Conservation (phyloP, 306 rosid genomes). For the Cyclanthera cordifolia region DNA sequence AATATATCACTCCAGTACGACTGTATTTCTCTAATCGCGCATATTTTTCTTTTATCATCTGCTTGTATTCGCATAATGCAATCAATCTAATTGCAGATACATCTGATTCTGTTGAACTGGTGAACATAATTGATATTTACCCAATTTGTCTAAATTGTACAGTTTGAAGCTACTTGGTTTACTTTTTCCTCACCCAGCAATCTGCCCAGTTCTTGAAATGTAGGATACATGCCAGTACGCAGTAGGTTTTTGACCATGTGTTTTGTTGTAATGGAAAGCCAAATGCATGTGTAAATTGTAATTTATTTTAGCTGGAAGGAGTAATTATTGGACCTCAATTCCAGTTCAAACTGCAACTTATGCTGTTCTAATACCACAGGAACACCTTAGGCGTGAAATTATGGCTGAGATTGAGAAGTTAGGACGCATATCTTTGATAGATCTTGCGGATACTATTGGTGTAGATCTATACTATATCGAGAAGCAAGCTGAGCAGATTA, state of each 20-base stretch:
- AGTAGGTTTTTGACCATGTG: background rate
- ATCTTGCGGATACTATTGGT: conserved; percentile 68
- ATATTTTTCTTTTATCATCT: background rate
- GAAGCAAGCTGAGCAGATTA: conserved; percentile 57
- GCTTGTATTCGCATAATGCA: background rate
- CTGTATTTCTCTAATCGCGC: conserved; percentile 13
- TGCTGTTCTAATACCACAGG: conserved; percentile 29
- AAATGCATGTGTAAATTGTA: background rate
- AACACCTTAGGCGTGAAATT: conserved; percentile 78
- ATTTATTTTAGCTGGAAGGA: background rate
- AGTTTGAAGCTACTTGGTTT: conserved; percentile 1
- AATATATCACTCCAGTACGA: conserved; percentile 82
- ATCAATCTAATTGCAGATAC: background rate
- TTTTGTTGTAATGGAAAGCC: conserved; percentile 1
- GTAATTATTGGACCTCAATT: background rate
- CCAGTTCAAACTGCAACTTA: background rate
- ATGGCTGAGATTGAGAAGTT: conserved; percentile 50
- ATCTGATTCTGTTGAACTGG: conserved; percentile 1
- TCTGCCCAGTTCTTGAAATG: background rate
- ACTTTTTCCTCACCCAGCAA: background rate
- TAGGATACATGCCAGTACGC: background rate
- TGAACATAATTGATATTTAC: background rate
- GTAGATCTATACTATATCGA: conserved; percentile 85
- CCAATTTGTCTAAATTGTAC: background rate
- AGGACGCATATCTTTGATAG: conserved; percentile 77